Evolutionary conservation across 495 filamentous ascomycete species (phyloP).

Genomic region (Chaetomidium leptoderma): DNA sequence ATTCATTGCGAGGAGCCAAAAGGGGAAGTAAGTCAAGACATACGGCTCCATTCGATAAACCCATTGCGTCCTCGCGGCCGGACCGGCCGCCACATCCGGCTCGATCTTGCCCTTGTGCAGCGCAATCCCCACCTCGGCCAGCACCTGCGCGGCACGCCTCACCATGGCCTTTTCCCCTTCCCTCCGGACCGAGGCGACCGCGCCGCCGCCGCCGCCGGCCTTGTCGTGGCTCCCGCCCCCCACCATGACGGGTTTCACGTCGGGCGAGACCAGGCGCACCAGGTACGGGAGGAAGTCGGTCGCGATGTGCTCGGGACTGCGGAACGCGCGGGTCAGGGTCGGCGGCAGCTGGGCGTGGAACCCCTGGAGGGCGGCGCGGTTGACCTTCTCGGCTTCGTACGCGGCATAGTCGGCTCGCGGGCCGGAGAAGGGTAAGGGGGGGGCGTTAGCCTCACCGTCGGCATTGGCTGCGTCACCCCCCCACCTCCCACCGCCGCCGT

Average conservation of each 20-base stretch:
- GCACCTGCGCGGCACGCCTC: constrained; percentile 68
- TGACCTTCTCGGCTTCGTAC: constrained; percentile 66
- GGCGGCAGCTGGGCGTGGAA: constrained; percentile 55
- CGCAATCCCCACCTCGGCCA: constrained; percentile 70
- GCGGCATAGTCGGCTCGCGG: constrained; percentile 74
- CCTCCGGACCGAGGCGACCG: constrained; percentile 78
- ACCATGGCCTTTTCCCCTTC: constrained; percentile 80
- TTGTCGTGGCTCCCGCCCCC: constrained; percentile 58
- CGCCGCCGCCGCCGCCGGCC: too few species aligned
- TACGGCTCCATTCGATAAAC: constrained; percentile 95
- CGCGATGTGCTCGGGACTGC: constrained; percentile 65
- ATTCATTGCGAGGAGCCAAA: background rate
- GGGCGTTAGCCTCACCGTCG: constrained; percentile 50
- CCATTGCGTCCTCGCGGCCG: constrained; percentile 55
- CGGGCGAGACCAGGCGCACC: constrained; percentile 74
- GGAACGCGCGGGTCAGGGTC: constrained; percentile 67
- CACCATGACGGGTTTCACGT: constrained; percentile 88
- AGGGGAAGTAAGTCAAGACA: constrained; percentile 32
- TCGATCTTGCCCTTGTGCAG: constrained; percentile 83
- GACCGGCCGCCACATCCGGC: constrained; percentile 40
- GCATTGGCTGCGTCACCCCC: constrained; percentile 44
- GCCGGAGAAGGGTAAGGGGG: constrained; percentile 69
- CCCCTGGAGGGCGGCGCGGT: constrained; percentile 50
- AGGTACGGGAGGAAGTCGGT: constrained; percentile 82
- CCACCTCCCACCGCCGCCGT: constrained; percentile 39